Percentiles rank a stretch among this genome's conserved stretches.
These are phyloP conservation scores for Arthrobotrys sphaeroides DNA, from an alignment of 2,329 filamentous ascomycete genomes.

Conservation along the genomic window DNA sequence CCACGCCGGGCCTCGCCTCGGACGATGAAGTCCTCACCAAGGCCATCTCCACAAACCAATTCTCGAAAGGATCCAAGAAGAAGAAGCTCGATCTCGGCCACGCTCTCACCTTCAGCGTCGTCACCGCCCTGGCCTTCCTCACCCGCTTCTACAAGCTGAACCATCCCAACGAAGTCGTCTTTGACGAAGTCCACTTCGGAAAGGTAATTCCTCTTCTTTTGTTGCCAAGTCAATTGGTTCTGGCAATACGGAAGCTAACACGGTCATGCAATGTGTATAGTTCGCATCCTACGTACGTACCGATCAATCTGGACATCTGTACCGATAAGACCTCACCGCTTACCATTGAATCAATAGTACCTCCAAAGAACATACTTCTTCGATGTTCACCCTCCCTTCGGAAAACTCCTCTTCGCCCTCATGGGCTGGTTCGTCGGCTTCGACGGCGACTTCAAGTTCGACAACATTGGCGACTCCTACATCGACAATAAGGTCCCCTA, in stretches of 20 bases:
- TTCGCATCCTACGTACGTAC: slow-evolving; percentile 70
- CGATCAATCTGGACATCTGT: not conserved
- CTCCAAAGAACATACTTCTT: slow-evolving; percentile 99
- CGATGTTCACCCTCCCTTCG: slow-evolving; percentile 97
- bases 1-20: slow-evolving; percentile 50
- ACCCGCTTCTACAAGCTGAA: slow-evolving; percentile 96
- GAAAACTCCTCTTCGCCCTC: slow-evolving; percentile 95
- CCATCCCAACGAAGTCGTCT: slow-evolving; percentile 95
- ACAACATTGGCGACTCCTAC: slow-evolving; percentile 99
- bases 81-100: slow-evolving; percentile 74
- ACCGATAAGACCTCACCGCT: not conserved
- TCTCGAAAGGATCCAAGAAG: slow-evolving; percentile 4
- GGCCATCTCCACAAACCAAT: slow-evolving; percentile 27
- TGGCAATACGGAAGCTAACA: slow-evolving; percentile 7
- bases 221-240: not conserved
- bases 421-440: slow-evolving; percentile 98
- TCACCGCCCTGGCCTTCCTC: slow-evolving; percentile 84
- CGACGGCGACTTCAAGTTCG: slow-evolving; percentile 96
- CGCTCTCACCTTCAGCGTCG: slow-evolving; percentile 77
- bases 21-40: slow-evolving; percentile 51
- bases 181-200: slow-evolving; percentile 99
- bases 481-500: slow-evolving; percentile 97
- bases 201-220: slow-evolving; percentile 71
- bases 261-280: slow-evolving; percentile 61
- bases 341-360: slow-evolving; percentile 79